Conservation (phyloP, 345 rosid genomes). For the Orychophragmus violaceus region DNA sequence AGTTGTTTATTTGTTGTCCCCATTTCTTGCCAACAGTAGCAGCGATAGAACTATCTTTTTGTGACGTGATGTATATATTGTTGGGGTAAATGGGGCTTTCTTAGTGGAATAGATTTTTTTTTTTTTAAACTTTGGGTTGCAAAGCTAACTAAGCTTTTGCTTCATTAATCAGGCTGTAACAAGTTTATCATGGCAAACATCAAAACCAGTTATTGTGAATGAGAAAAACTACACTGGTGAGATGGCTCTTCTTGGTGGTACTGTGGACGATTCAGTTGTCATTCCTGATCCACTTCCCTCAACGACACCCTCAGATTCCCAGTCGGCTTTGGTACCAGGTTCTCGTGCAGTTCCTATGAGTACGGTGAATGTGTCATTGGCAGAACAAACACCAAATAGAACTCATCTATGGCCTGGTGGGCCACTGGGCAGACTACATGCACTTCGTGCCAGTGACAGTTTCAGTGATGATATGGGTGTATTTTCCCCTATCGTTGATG, state of each 20-base stretch:
- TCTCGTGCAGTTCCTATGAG: constrained; percentile 45
- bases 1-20: background rate
- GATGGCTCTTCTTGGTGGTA: constrained; percentile 88
- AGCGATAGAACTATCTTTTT: too few species aligned
- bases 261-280: constrained; percentile 79
- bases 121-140: background rate
- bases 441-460: constrained; percentile 59
- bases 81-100: background rate
- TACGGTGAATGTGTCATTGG: constrained; percentile 35
- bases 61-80: constrained; percentile 4
- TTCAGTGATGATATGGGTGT: constrained; percentile 91
- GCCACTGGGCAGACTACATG: constrained; percentile 60
- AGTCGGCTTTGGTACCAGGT: constrained; percentile 41
- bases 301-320: constrained; percentile 48
- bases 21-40: background rate
- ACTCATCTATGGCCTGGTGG: constrained; percentile 64
- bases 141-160: background rate
- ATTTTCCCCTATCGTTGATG: constrained; percentile 85
- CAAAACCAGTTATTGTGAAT: constrained; percentile 74
- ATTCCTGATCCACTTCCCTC: constrained; percentile 98
- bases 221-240: constrained; percentile 74
- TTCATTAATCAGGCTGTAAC: constrained; percentile 63
- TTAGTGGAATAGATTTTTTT: background rate
- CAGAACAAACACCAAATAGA: constrained; percentile 68
- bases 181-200: constrained; percentile 97